These are phyloP conservation scores for Daldinia sp. DNA, from an alignment of 2,329 filamentous ascomycete species.

Conservation along the genomic window DNA sequence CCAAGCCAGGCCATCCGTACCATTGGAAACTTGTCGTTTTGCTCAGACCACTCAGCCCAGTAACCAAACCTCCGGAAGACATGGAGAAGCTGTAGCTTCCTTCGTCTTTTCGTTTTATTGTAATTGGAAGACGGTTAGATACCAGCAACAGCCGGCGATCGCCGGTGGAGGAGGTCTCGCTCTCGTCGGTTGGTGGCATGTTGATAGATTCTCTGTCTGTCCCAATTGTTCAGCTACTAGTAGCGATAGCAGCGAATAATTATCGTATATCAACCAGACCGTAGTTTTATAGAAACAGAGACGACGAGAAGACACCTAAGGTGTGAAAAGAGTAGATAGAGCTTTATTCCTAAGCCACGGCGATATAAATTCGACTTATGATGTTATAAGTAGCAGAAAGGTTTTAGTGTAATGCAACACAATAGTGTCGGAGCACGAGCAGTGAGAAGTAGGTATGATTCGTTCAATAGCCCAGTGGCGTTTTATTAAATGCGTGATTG, in stretches of 20 bases:
- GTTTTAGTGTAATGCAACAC: conserved; percentile 12
- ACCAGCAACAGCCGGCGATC: conserved; percentile 77
- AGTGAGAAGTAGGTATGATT: conserved; percentile 30
- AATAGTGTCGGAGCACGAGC: conserved; percentile 25
- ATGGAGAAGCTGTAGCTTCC: conserved; percentile 94
- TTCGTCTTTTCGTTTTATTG: conserved; percentile 93
- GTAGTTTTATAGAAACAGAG: background rate
- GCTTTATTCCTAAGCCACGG: conserved; percentile 22
- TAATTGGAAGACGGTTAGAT: conserved; percentile 95
- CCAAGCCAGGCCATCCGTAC: conserved; percentile 97
- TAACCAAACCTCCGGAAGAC: conserved; percentile 96
- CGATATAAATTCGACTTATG: conserved; percentile 21
- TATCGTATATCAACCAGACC: background rate
- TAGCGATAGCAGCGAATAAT: background rate
- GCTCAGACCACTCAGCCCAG: conserved; percentile 88
- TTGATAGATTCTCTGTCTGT: conserved; percentile 7
- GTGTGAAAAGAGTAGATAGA: conserved; percentile 3
- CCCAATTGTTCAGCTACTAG: background rate
- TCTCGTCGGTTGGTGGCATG: conserved; percentile 45
- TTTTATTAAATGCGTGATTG: conserved; percentile 31
- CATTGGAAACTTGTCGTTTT: conserved; percentile 96
- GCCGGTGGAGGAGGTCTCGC: conserved; percentile 42
- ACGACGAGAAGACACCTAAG: background rate
- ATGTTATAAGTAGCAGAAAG: conserved; percentile 4
- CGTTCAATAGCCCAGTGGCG: conserved; percentile 27